Evolutionary conservation across 495 filamentous ascomycete genomes (phyloP).

Genomic region (Arthonia radiata): DNA sequence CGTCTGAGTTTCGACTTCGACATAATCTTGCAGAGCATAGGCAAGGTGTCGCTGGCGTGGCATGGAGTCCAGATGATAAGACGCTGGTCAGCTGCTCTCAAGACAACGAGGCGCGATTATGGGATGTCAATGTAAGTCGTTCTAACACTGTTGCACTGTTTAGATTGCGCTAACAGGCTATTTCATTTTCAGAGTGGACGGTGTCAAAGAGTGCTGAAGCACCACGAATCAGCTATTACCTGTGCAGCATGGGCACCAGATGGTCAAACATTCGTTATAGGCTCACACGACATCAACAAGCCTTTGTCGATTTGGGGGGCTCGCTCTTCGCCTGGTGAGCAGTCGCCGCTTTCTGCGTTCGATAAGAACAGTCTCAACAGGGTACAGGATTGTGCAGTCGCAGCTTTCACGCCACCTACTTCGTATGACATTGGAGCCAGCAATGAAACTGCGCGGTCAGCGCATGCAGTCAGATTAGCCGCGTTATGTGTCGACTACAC

Average conservation of each 20-base stretch:
- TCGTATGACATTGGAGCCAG: constrained; percentile 26
- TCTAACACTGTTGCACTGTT: background rate
- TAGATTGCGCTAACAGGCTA: background rate
- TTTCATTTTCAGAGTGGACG: constrained; percentile 3
- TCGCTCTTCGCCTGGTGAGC: no score
- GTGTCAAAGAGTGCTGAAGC: constrained; percentile 1
- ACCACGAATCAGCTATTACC: constrained; percentile 2
- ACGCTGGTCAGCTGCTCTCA: constrained; percentile 61
- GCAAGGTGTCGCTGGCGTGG: constrained; percentile 42
- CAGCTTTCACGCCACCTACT: background rate
- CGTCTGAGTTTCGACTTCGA: constrained; percentile 36
- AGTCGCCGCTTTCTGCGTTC: no score
- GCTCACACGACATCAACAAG: constrained; percentile 41
- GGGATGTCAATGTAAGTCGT: constrained; percentile 44
- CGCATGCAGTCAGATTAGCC: no score
- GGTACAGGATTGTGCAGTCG: constrained; percentile 56
- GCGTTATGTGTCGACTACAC: constrained; percentile 44
- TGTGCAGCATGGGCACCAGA: constrained; percentile 48
- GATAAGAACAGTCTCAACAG: constrained; percentile 35
- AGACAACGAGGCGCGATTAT: constrained; percentile 51
- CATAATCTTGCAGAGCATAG: constrained; percentile 39
- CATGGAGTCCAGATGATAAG: constrained; percentile 81
- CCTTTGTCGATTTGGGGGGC: constrained; percentile 46
- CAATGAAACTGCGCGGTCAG: background rate
- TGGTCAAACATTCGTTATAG: constrained; percentile 54